These are phyloP conservation scores for Dryadomyces quercivorus DNA, from an alignment of 2,329 filamentous ascomycete species.

Conservation along the genomic window DNA sequence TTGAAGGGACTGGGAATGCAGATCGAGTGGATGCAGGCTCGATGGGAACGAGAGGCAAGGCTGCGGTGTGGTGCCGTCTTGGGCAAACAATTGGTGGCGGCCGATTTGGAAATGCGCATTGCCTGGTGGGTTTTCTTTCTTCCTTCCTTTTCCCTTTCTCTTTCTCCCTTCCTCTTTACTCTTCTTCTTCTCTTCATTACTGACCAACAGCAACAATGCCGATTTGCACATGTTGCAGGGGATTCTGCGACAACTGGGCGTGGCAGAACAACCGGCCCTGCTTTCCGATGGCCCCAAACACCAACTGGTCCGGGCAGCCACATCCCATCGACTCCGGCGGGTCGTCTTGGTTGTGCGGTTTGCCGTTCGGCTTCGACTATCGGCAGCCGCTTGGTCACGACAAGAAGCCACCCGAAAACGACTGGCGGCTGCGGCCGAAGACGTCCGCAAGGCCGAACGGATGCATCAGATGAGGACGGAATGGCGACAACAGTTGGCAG, in stretches of 20 bases:
- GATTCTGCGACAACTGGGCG: slow-evolving; percentile 54
- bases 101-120: slow-evolving; percentile 72
- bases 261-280: slow-evolving; percentile 6
- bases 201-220: slow-evolving; percentile 63
- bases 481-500: slow-evolving; percentile 16
- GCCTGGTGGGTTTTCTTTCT: slow-evolving; percentile 60
- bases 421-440: slow-evolving; percentile 36
- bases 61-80: slow-evolving; percentile 72
- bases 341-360: slow-evolving; percentile 31
- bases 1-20: slow-evolving; percentile 76
- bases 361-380: slow-evolving; percentile 36
- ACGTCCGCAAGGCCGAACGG: slow-evolving; percentile 31
- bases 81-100: slow-evolving; percentile 72
- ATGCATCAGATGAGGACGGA: slow-evolving; percentile 27
- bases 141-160: not conserved
- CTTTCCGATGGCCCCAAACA: not conserved
- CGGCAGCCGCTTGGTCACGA: slow-evolving; percentile 34
- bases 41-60: slow-evolving; percentile 65
- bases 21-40: slow-evolving; percentile 79
- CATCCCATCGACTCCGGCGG: slow-evolving; percentile 6
- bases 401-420: slow-evolving; percentile 37
- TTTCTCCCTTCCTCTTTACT: slow-evolving; percentile 23
- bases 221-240: slow-evolving; percentile 76
- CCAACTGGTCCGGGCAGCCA: too few species aligned
- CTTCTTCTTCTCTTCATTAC: too few species aligned